These are phyloP conservation scores for Sporopachydermia cereana DNA, from an alignment of 1,139 yeast genomes.

Conservation along the genomic window DNA sequence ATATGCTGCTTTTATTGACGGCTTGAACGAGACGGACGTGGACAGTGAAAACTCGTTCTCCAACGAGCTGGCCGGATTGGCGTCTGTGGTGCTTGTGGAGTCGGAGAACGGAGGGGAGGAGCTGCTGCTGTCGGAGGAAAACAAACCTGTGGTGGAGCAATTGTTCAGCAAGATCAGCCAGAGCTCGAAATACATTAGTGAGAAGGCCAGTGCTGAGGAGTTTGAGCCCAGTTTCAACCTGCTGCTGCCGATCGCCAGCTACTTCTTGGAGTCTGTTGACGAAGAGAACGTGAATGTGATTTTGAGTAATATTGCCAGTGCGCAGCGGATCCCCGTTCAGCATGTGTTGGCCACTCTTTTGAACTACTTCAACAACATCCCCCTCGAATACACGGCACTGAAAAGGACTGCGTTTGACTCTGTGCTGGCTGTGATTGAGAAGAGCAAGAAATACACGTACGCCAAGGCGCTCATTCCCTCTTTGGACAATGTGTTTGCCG, in stretches of 20 bases:
- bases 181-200: conserved; percentile 23
- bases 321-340: background rate
- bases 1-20: conserved; percentile 27
- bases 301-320: background rate
- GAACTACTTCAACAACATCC: conserved; percentile 30
- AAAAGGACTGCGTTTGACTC: conserved; percentile 23
- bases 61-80: conserved; percentile 12
- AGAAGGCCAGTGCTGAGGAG: conserved; percentile 21
- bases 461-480: background rate
- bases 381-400: conserved; percentile 17
- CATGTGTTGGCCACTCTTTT: conserved; percentile 24
- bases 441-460: conserved; percentile 19
- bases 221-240: conserved; percentile 31
- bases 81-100: conserved; percentile 16
- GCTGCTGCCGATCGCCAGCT: conserved; percentile 24
- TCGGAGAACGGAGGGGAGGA: conserved; percentile 17
- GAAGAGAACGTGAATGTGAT: background rate
- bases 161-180: conserved; percentile 7
- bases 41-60: conserved; percentile 15
- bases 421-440: conserved; percentile 24
- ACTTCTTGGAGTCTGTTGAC: conserved; percentile 19
- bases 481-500: background rate
- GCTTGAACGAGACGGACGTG: conserved; percentile 19
- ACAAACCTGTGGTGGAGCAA: conserved; percentile 1
- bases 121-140: background rate